Percentiles rank a stretch among this genome's conserved stretches.
phyloP scores from a whole-genome alignment of 768 basidiomycete genomes.

The Artomyces pyxidatus region DNA sequence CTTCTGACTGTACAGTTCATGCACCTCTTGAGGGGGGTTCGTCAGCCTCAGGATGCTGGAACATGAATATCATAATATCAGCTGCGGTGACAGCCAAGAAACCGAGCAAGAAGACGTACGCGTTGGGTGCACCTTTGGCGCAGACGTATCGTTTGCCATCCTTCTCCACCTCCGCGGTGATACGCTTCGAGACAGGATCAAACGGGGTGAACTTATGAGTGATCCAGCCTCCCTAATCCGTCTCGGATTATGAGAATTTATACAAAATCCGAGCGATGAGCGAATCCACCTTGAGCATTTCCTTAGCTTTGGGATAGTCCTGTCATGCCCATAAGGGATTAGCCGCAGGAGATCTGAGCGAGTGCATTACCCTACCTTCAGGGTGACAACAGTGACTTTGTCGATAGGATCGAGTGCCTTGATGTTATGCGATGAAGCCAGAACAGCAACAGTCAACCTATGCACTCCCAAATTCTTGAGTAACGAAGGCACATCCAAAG shows the following conservation, averaged over 20 bases:
- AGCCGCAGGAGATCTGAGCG: not conserved
- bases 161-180: conserved; percentile 37
- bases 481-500: not conserved
- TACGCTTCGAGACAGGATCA: conserved; percentile 44
- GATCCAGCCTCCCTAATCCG: conserved; percentile 33
- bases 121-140: conserved; percentile 41
- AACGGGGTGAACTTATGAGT: conserved; percentile 40
- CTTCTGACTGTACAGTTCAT: conserved; percentile 26
- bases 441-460: conserved; percentile 32
- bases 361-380: conserved; percentile 22
- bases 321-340: conserved; percentile 1
- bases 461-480: not conserved
- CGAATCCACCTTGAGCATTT: conserved; percentile 18
- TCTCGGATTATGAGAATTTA: not conserved
- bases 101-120: conserved; percentile 16
- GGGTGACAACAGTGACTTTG: conserved; percentile 35
- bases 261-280: not conserved
- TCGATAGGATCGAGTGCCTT: conserved; percentile 41
- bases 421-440: conserved; percentile 39
- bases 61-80: not conserved
- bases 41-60: conserved; percentile 34
- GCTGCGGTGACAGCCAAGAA: not conserved
- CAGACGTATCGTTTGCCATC: conserved; percentile 34
- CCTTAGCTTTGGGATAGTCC: conserved; percentile 37
- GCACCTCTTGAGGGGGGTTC: conserved; percentile 26